phyloP scores from a whole-genome alignment of 2,329 filamentous ascomycete genomes.

The Aureobasidium subglaciale region DNA sequence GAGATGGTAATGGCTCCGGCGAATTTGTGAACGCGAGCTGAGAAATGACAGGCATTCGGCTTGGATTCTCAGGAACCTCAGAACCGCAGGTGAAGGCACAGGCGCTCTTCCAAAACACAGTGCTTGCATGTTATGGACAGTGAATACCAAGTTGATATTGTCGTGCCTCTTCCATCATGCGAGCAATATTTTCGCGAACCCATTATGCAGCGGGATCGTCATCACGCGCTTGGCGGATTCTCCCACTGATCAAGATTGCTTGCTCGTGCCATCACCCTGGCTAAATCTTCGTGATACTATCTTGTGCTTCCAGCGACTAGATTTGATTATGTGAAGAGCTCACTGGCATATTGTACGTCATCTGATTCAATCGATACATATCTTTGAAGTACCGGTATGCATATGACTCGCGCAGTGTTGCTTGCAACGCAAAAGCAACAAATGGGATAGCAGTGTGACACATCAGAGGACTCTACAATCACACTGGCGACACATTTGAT shows the following conservation, averaged over 20 bases:
- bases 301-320: too few species aligned
- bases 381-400: too few species aligned
- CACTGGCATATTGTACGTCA: too few species aligned
- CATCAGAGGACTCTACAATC: too few species aligned
- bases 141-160: background rate
- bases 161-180: background rate
- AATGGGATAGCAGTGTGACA: too few species aligned
- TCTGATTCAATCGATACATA: too few species aligned
- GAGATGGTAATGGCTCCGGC: background rate
- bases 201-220: background rate
- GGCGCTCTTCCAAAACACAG: background rate
- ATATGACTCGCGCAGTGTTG: too few species aligned
- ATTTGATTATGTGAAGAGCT: too few species aligned
- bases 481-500: too few species aligned
- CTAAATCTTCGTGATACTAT: too few species aligned
- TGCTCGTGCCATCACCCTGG: background rate
- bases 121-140: constrained; percentile 7
- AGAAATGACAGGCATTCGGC: constrained; percentile 16
- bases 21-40: constrained; percentile 8
- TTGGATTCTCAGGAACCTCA: constrained; percentile 18
- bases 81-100: constrained; percentile 17
- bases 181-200: background rate
- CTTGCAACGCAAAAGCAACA: too few species aligned
- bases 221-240: background rate
- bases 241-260: background rate